Percentiles rank a stretch among this genome's conserved stretches.
Evolutionary conservation across 495 filamentous ascomycete genomes (phyloP).

Genomic region (Terfezia boudieri): DNA sequence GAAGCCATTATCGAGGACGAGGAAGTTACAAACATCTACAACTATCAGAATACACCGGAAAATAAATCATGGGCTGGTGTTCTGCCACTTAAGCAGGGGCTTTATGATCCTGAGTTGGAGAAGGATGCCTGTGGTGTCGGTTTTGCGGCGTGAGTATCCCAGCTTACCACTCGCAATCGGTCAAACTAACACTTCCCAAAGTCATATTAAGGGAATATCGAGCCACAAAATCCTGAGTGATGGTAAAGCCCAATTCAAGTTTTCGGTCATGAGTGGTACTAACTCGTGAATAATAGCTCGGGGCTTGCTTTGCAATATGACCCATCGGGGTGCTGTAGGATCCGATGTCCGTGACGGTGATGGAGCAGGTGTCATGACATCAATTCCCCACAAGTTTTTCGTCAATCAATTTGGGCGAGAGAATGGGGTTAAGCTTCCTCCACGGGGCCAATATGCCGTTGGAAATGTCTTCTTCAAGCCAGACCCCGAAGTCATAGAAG

Average conservation of each 20-base stretch:
- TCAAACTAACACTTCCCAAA: slow-evolving; percentile 18
- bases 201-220: slow-evolving; percentile 89
- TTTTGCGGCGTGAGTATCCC: slow-evolving; percentile 59
- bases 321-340: slow-evolving; percentile 93
- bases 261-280: too few species aligned
- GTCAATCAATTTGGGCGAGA: slow-evolving; percentile 93
- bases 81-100: slow-evolving; percentile 88
- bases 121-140: slow-evolving; percentile 99
- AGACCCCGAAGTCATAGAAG: slow-evolving; percentile 61
- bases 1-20: slow-evolving; percentile 15
- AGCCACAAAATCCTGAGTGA: slow-evolving; percentile 99
- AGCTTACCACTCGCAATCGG: background rate
- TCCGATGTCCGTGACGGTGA: slow-evolving; percentile 96
- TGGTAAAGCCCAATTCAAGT: slow-evolving; percentile 34
- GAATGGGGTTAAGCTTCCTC: slow-evolving; percentile 63
- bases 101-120: slow-evolving; percentile 89
- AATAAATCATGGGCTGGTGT: slow-evolving; percentile 89
- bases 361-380: slow-evolving; percentile 97
- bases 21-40: slow-evolving; percentile 40
- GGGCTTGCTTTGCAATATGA: slow-evolving; percentile 98
- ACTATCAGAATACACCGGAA: slow-evolving; percentile 63
- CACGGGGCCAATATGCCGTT: slow-evolving; percentile 82
- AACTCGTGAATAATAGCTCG: slow-evolving; percentile 33
- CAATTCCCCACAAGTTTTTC: slow-evolving; percentile 97
- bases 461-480: slow-evolving; percentile 99